Evolutionary conservation across 2,329 filamentous ascomycete genomes (phyloP), one percentile per base, ranked within the genome.

Genomic region (Tolypocladium endophyticum): DNA sequence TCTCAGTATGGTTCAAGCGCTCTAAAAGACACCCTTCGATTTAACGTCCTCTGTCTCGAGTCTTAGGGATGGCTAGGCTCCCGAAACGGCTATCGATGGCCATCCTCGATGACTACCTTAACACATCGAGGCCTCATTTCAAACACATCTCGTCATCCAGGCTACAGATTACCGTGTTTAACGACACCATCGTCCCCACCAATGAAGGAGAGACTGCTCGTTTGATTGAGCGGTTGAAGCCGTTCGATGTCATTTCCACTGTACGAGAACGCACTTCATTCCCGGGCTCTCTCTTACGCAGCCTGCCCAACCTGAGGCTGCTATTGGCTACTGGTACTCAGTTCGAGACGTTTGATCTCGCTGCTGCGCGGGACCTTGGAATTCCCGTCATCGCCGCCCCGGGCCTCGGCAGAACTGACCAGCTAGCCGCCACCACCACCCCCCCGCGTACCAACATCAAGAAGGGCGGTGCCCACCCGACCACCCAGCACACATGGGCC

Each of bases 281-380:
- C 39, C 39, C 39, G 0, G 74, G 71, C 1, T 72, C 75, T 0
- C 72, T 88, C 0, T 74, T 88, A 5, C 68, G 73, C 4, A 68
- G 77, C 20, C 76, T 89, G 0, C 86, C 86, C 0, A 87, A 88
- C 55, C 74, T 89, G 2, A 84, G 81, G 66, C 71, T 87, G 0
- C 75, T 89, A 11, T 75, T 88, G 16, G 86, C 83, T 1, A 87
- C 85, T 0, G 84, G 83, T 3, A 78, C 73, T 0, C 79, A 83
- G 43, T 87, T 88, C 62, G 77, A 80, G 58, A 77, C 78, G 1
- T 83, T 88, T 60, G 85, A 88, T 65, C 71, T 85, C 6, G 68
- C 71, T 2, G 75, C 79, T 1, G 81, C 80, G 35, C 74, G 77
- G 23, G 73, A 79, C 36, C 74, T 74, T 9, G 76, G 75, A 43